Percentiles rank a stretch among this genome's conserved stretches.
phyloP scores from a whole-genome alignment of 1,139 yeast genomes.

The Hemisphaericaspora subhashii region DNA sequence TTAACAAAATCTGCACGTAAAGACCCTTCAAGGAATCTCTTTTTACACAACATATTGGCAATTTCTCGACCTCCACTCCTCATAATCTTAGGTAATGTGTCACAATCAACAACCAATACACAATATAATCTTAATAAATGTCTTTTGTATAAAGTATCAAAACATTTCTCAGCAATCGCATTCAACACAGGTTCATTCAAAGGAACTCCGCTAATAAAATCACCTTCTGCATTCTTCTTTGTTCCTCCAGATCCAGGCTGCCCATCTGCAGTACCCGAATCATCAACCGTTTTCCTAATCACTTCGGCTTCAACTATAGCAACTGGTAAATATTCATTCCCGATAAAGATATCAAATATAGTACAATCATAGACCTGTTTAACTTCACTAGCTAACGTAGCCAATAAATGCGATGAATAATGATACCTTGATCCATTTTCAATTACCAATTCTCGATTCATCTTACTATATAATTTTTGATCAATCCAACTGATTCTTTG shows the following conservation, averaged over 20 bases:
- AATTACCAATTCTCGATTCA: conserved; percentile 30
- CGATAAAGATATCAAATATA: conserved; percentile 83
- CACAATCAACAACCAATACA: conserved; percentile 77
- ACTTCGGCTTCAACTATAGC: conserved; percentile 85
- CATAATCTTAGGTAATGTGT: conserved; percentile 78
- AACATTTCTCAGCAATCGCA: conserved; percentile 72
- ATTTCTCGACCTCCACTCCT: conserved; percentile 87
- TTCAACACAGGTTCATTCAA: conserved; percentile 62
- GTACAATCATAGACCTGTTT: conserved; percentile 87
- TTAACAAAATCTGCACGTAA: conserved; percentile 78
- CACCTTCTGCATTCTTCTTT: conserved; percentile 17
- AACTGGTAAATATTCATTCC: conserved; percentile 83
- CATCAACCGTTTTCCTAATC: conserved; percentile 44
- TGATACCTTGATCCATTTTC: conserved; percentile 60
- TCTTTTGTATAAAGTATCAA: conserved; percentile 63
- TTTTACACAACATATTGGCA: conserved; percentile 90
- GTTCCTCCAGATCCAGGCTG: conserved; percentile 7
- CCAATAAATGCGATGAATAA: conserved; percentile 80
- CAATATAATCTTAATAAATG: conserved; percentile 83
- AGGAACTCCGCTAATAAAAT: conserved; percentile 35
- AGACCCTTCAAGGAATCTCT: conserved; percentile 74
- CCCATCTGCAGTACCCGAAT: conserved; percentile 17
- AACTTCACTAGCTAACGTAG: conserved; percentile 79
- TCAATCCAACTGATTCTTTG: conserved; percentile 71
- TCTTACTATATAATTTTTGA: conserved; percentile 38